Percentiles rank a stretch among this genome's conserved stretches.
Conservation (phyloP, 768 basidiomycete genomes). For the Zangia roseola region DNA sequence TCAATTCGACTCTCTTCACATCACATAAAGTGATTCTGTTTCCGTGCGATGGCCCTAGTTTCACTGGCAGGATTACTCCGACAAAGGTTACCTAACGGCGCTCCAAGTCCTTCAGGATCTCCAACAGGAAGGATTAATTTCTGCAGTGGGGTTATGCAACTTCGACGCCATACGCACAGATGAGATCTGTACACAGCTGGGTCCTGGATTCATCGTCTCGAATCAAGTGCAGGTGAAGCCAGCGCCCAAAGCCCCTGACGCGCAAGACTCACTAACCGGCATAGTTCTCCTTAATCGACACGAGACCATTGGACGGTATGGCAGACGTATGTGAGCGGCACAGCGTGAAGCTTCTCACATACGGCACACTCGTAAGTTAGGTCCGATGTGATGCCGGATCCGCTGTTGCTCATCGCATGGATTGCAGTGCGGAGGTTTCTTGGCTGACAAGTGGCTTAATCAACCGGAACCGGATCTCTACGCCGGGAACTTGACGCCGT, state of each 20-base stretch:
- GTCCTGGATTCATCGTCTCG: slow-evolving; percentile 68
- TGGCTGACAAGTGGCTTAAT: slow-evolving; percentile 73
- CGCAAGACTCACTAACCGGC: slow-evolving; percentile 9
- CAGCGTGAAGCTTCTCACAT: slow-evolving; percentile 71
- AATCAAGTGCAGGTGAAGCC: slow-evolving; percentile 76
- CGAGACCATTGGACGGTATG: slow-evolving; percentile 75
- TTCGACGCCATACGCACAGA: slow-evolving; percentile 75
- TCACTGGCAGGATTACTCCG: slow-evolving; percentile 73
- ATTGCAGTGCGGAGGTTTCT: slow-evolving; percentile 76
- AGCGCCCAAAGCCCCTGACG: not conserved
- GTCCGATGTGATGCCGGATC: not conserved
- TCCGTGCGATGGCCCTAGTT: slow-evolving; percentile 43
- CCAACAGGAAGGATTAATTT: slow-evolving; percentile 57
- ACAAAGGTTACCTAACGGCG: slow-evolving; percentile 47
- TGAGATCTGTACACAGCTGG: slow-evolving; percentile 76
- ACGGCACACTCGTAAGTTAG: slow-evolving; percentile 69
- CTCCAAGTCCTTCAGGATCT: slow-evolving; percentile 56
- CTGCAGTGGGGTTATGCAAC: slow-evolving; percentile 74
- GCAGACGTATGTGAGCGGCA: slow-evolving; percentile 73
- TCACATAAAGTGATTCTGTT: not conserved
- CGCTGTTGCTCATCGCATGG: slow-evolving; percentile 2
- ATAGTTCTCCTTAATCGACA: slow-evolving; percentile 82
- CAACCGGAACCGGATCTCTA: slow-evolving; percentile 71
- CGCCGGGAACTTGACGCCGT: slow-evolving; percentile 66
- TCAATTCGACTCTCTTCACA: not conserved